Conservation (phyloP, 1,139 yeast species). For the Debaryomycetaceae sp. region DNA sequence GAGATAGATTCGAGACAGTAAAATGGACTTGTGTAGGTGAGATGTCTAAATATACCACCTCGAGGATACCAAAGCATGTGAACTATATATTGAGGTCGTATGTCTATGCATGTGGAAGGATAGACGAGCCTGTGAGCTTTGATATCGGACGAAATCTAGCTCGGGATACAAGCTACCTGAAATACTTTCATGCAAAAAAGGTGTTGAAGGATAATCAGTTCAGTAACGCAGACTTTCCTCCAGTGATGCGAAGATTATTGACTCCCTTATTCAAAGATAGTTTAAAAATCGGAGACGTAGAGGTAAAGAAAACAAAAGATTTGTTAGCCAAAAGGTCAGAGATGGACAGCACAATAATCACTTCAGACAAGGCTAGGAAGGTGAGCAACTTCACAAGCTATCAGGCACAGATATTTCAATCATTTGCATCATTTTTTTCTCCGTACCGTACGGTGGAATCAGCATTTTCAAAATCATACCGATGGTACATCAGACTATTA, state of each 20-base stretch:
- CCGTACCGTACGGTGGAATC: constrained; percentile 18
- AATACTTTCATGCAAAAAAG: constrained; percentile 17
- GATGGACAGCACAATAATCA: constrained; percentile 7
- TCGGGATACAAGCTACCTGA: constrained; percentile 17
- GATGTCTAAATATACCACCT: constrained; percentile 9
- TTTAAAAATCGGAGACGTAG: constrained; percentile 12
- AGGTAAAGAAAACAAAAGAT: constrained; percentile 12
- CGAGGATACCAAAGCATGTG: constrained; percentile 8
- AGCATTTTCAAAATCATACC: constrained; percentile 16
- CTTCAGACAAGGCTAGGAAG: constrained; percentile 9
- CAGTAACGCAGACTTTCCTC: constrained; percentile 20
- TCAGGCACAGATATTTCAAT: constrained; percentile 18
- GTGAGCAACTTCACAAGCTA: constrained; percentile 17
- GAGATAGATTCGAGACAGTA: too few relatives aligned
- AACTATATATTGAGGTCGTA: constrained; percentile 9
- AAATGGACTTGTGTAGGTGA: not conserved
- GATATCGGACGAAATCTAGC: constrained; percentile 12
- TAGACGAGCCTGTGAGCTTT: constrained; percentile 7
- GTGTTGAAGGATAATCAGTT: constrained; percentile 11
- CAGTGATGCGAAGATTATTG: constrained; percentile 14
- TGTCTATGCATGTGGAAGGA: constrained; percentile 8
- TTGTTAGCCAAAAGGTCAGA: constrained; percentile 8
- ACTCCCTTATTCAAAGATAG: constrained; percentile 16
- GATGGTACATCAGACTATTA: constrained; percentile 29
- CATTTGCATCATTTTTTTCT: constrained; percentile 19